Percentiles rank a stretch among this genome's conserved stretches.
These are phyloP conservation scores for Penicillium paxilli DNA, from an alignment of 495 filamentous ascomycete species.

Conservation along the genomic window DNA sequence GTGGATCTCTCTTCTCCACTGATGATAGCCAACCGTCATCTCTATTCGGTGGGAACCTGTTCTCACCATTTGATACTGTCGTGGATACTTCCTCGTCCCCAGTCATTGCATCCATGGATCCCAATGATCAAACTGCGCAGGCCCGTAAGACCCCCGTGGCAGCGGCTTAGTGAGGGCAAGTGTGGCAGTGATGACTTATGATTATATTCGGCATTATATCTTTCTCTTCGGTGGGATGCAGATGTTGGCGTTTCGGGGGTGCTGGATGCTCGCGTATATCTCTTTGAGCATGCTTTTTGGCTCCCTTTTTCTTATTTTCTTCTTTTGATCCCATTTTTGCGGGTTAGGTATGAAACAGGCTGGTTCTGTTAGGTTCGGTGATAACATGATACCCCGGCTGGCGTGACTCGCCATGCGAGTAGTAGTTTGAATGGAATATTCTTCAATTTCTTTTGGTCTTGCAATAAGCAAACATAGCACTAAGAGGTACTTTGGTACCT, in stretches of 20 bases:
- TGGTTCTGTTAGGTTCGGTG: slow-evolving; percentile 22
- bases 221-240: slow-evolving; percentile 9
- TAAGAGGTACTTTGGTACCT: too few relatives aligned
- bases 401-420: slow-evolving; percentile 1
- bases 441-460: neutral
- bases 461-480: too few relatives aligned
- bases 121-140: slow-evolving; percentile 21
- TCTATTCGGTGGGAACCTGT: slow-evolving; percentile 32
- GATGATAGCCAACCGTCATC: slow-evolving; percentile 27
- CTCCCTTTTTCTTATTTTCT: slow-evolving; percentile 1
- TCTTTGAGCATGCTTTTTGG: slow-evolving; percentile 2
- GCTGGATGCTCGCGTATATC: slow-evolving; percentile 7
- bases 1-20: slow-evolving; percentile 46
- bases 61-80: slow-evolving; percentile 31
- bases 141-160: slow-evolving; percentile 27
- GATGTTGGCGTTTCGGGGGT: neutral
- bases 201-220: slow-evolving; percentile 2
- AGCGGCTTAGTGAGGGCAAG: slow-evolving; percentile 4
- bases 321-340: neutral
- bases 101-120: slow-evolving; percentile 18
- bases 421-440: neutral
- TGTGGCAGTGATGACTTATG: neutral
- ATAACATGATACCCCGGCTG: slow-evolving; percentile 33
- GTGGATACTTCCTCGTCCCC: slow-evolving; percentile 22
- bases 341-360: slow-evolving; percentile 13